phyloP scores from a whole-genome alignment of 2,329 filamentous ascomycete species.

The Fusarium udum region DNA sequence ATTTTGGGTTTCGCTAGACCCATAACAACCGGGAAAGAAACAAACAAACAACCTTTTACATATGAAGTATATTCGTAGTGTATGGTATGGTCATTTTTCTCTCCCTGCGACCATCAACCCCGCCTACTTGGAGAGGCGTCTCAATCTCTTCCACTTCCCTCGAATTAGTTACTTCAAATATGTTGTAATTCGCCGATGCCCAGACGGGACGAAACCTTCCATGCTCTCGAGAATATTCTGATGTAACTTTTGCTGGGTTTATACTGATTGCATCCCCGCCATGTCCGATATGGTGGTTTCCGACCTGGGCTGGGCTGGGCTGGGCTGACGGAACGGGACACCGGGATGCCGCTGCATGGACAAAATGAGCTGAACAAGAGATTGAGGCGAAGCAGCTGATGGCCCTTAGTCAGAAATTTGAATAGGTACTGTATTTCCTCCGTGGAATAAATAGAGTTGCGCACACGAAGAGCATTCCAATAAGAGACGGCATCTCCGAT shows the following conservation, averaged over 20 bases:
- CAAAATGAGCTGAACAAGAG: slow-evolving; percentile 32
- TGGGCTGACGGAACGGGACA: slow-evolving; percentile 15
- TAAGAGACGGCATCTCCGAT: slow-evolving; percentile 29
- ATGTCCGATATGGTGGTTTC: slow-evolving; percentile 31
- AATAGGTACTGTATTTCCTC: not conserved
- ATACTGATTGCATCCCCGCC: slow-evolving; percentile 24
- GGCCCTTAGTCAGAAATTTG: slow-evolving; percentile 9
- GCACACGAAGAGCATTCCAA: slow-evolving; percentile 26
- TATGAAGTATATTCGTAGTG: slow-evolving; percentile 5
- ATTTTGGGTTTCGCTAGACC: slow-evolving; percentile 32
- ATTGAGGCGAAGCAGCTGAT: slow-evolving; percentile 26
- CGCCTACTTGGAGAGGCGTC: not conserved
- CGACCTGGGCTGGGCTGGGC: not conserved
- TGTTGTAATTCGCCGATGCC: not conserved
- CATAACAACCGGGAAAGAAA: slow-evolving; percentile 4
- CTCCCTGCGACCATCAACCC: slow-evolving; percentile 9
- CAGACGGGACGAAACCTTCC: not conserved
- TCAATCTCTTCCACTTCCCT: slow-evolving; percentile 16
- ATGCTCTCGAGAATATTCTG: not conserved
- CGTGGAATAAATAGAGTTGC: slow-evolving; percentile 17
- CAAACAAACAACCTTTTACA: slow-evolving; percentile 22
- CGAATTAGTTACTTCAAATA: not conserved
- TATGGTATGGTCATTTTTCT: slow-evolving; percentile 9
- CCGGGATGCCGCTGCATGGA: slow-evolving; percentile 9
- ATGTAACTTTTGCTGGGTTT: slow-evolving; percentile 4